Evolutionary conservation across 805 yeast species (phyloP).

Genomic region (Zygoascus tannicola): DNA sequence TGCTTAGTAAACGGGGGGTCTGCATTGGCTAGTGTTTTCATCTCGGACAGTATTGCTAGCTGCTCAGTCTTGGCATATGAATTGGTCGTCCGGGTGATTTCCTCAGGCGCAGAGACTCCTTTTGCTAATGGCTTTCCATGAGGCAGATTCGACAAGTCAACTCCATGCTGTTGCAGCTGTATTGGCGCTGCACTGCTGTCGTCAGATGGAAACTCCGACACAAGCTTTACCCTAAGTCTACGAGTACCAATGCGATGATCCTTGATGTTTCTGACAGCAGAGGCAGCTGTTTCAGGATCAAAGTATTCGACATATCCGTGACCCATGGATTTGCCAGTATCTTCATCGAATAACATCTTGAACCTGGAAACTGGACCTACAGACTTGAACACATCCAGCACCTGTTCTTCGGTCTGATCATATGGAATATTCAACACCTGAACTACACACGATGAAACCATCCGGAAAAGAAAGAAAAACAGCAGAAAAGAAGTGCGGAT

Average conservation of each 20-base stretch:
- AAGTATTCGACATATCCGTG: conserved; percentile 79
- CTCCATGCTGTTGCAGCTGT: background rate
- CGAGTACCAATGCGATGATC: conserved; percentile 68
- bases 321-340: conserved; percentile 73
- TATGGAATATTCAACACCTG: conserved; percentile 85
- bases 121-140: conserved; percentile 39
- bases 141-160: conserved; percentile 32
- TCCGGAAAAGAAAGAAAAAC: conserved; percentile 3
- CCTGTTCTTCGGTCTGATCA: conserved; percentile 90
- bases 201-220: background rate
- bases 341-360: conserved; percentile 73
- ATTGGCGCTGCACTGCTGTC: background rate
- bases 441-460: conserved; percentile 35
- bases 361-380: conserved; percentile 80
- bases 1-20: conserved; percentile 51
- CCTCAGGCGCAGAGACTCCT: conserved; percentile 31
- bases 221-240: conserved; percentile 53
- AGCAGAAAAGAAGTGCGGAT: background rate
- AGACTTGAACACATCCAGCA: conserved; percentile 72
- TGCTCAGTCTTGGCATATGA: conserved; percentile 36
- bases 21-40: conserved; percentile 47
- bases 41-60: conserved; percentile 43
- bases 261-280: conserved; percentile 83
- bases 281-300: conserved; percentile 77
- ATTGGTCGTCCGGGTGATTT: conserved; percentile 39